Evolutionary conservation across 352 stramenopile genomes (phyloP), one percentile per base, ranked within the genome.

Genomic region (Lagenidium giganteum): DNA sequence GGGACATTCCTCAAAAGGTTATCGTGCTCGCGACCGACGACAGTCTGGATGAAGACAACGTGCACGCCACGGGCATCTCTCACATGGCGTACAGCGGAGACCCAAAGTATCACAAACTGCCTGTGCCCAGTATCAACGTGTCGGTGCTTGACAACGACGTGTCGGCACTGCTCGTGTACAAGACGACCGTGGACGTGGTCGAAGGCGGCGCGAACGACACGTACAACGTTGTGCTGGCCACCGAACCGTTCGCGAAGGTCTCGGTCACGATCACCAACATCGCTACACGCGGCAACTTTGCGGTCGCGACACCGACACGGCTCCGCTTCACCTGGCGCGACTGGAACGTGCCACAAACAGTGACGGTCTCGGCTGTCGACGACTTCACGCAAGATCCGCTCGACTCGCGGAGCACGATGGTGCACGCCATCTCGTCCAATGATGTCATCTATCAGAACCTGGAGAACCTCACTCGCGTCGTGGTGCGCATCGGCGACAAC

Each of bases 231-330:
- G 67, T 86, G 5, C 39, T 91, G 1, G 37, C 47, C 3, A 62
- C 78, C 0, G 78, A 91, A 30, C 78, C 78, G 0, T 91, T 87
- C 20, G 67, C 75, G 0, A 88, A 86, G 28, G 70, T 91, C 21
- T 76, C 54, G 0, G 55, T 87, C 4, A 24, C 16, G 8, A 42
- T 86, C 28, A 61, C 60, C 1, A 86, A 86, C 25, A 34, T 86
- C 1, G 75, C 55, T 0, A 65, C 47, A 1, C 60, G 74, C 5
- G 78, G 75, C 9, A 76, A 84, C 32, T 57, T 64, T 1, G 70
- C 63, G 3, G 46, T 67, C 0, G 12, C 61, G 0, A 59, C 34
- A 2, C 68, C 73, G 4, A 46, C 42, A 1, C 51, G 56, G 12
- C 34, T 91, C 4, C 23, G 66, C 18, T 91, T 88, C 50, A 79